Evolutionary conservation across 805 yeast genomes (phyloP), one percentile per base, ranked within the genome.

Genomic region (Pichia occidentalis): DNA sequence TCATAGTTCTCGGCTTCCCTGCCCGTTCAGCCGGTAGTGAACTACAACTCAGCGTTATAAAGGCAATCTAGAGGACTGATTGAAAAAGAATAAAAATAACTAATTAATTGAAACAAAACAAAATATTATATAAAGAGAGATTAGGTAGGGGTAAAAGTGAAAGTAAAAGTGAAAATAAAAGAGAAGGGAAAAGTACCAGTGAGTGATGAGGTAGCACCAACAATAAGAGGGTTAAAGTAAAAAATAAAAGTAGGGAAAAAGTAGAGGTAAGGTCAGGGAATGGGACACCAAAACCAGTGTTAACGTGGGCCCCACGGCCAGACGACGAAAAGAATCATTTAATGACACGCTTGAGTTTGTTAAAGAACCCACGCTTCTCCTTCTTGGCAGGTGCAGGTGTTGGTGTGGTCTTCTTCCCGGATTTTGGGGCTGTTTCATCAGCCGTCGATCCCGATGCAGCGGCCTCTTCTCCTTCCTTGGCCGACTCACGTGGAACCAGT

Each of bases 331-430:
- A n/a, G n/a, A 18, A 17, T 21, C 18, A 36, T 16, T 28, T 12
- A n/a, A 36, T 5, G 10, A 27, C 37, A 26, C 37, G 66, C 57
- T 66, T 68, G 44, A 70, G 42, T 53, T 64, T 67, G 37, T 65
- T 49, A 39, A 68, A 57, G 33, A 71, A 62, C 11, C 69, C 63
- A 25, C 63, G 59, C 52, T 62, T 64, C 57, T 68, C 65, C 55
- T 62, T 52, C 35, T 54, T 49, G 5, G 29, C 36, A 7, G 35
- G 19, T n/a, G 37, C 6, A 14, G 18, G 16, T 24, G 45, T 30
- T 12, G 47, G 41, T 3, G 41, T 12, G 8, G 27, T 18, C 3
- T 31, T 9, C 12, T 12, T 18, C n/a, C 27, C 13, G 4, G 40
- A 16, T n/a, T 24, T 23, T 18, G 52, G 28, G 13, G 44, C 26